Evolutionary conservation across 2,329 filamentous ascomycete species (phyloP).

Genomic region (Botrytis elliptica): DNA sequence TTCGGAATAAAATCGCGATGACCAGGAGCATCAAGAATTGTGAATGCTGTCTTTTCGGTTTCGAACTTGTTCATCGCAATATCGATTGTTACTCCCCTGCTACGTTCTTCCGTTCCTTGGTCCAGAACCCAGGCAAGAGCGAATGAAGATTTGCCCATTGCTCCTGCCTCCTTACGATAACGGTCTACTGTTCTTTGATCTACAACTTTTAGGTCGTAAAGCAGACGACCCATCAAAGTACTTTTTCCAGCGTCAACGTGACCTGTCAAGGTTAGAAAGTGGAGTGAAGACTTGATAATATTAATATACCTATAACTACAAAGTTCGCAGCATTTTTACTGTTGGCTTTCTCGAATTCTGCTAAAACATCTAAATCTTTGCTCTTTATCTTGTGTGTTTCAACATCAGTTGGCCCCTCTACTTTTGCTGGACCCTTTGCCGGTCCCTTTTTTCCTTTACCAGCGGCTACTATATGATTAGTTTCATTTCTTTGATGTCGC

Average conservation of each 20-base stretch:
- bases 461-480: constrained; percentile 46
- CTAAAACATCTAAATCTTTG: constrained; percentile 82
- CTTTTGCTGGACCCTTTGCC: constrained; percentile 44
- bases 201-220: constrained; percentile 85
- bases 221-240: constrained; percentile 91
- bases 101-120: constrained; percentile 83
- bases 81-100: constrained; percentile 91
- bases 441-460: constrained; percentile 42
- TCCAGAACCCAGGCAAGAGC: constrained; percentile 97
- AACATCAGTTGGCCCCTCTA: constrained; percentile 48
- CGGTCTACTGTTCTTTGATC: constrained; percentile 86
- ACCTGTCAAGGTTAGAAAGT: constrained; percentile 50
- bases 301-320: constrained; percentile 77
- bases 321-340: constrained; percentile 84
- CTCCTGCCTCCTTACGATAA: constrained; percentile 83
- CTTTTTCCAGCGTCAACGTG: constrained; percentile 98
- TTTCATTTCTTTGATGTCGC: constrained; percentile 35
- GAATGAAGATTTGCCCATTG: constrained; percentile 91
- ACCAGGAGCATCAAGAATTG: constrained; percentile 91
- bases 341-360: constrained; percentile 72
- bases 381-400: constrained; percentile 53
- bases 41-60: constrained; percentile 82
- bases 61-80: constrained; percentile 95
- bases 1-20: constrained; percentile 97
- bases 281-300: constrained; percentile 28